Evolutionary conservation across 768 basidiomycete species (phyloP), one percentile per base, ranked within the genome.

Genomic region (Dendrothele bispora): DNA sequence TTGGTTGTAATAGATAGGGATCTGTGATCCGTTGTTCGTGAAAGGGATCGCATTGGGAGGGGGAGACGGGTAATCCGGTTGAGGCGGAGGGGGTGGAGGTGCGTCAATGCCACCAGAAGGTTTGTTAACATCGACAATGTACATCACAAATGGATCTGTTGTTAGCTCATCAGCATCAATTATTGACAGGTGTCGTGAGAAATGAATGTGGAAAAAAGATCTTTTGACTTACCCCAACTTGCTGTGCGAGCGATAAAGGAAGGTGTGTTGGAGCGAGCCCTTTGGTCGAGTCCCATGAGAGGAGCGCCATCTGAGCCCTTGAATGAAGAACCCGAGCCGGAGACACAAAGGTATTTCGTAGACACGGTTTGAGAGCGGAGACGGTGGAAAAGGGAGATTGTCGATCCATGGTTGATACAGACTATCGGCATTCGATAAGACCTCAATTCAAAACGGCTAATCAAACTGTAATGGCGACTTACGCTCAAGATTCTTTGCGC

Each of bases 1-100:
- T 65, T 95, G 90, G 61, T 98, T 98, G 76, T 98, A 98, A 67
- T 94, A 92, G 49, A 98, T 86, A 15, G 93, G 87, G 39, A 91
- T 92, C 59, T 88, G 88, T 3, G 85, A 84, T 1, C 88, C 86
- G 55, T 88, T 88, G 64, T 84, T 85, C 34, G 84, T 84, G 66
- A 90, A 89, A 5, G 88, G 74, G 41, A 95, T 91, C 5, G 91
- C 92, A 54, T 94, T 93, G 11, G 91, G 88, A 21, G 95, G 92
- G 26, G 91, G 90, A 0, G 88, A 87, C 5, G 95, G 95, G 64
- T 92, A 98, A 54, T 92, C 93, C 1, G 86, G 82, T 46, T 91
- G 88, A 1, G 84, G 88, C 3, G 90, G 87, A 14, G 89, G 88
- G 0, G 88, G 87, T 4, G 87, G 84, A 5, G 88, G 83, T 26